Evolutionary conservation across 495 filamentous ascomycete genomes (phyloP), one percentile per base, ranked within the genome.

Genomic region (Bacidia gigantensis): DNA sequence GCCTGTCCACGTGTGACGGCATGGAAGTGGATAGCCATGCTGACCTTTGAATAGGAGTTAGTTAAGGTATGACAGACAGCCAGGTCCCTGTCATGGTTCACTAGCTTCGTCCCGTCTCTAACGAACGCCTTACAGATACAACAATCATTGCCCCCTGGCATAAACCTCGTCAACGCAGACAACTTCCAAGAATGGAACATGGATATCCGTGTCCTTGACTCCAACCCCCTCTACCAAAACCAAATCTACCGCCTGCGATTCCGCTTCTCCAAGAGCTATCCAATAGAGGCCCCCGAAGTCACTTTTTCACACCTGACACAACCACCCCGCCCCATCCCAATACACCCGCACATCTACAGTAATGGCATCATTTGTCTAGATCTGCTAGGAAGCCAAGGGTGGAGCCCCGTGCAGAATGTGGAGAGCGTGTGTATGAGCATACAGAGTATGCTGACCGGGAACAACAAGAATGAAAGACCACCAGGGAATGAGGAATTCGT

Each of bases 291-390:
- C 2, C 92, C 92, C 12, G 92, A 97, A 72, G 89, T 95, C 45
- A 83, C 82, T 51, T 98, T 98, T 64, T 2, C 47, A 1, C 25
- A 17, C 9, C 65, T 77, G 50, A 62, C 78, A 38, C 67, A 78
- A 38, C 65, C 67, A 0, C 64, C 63, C 21, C 81, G 83, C 44
- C 76, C 83, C 3, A 92, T 98, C 57, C 92, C 92, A 0, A 92
- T 95, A 61, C 92, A 98, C 58, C 92, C 92, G 1, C 92, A 98
- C 70, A 85, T 98, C 64, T 98, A 98, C 68, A 89, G 84, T 56
- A 98, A 98, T 65, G 92, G 92, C 48, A 89, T 95, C 64, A 98
- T 98, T 62, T 98, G 92, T 60, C 83, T 98, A 21, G 93, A 98
- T 58, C 81, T 98, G 0, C 82, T 98, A 17, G 86, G 88, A 52